Evolutionary conservation across 495 filamentous ascomycete genomes (phyloP).

Genomic region (Penicillium alfredii): DNA sequence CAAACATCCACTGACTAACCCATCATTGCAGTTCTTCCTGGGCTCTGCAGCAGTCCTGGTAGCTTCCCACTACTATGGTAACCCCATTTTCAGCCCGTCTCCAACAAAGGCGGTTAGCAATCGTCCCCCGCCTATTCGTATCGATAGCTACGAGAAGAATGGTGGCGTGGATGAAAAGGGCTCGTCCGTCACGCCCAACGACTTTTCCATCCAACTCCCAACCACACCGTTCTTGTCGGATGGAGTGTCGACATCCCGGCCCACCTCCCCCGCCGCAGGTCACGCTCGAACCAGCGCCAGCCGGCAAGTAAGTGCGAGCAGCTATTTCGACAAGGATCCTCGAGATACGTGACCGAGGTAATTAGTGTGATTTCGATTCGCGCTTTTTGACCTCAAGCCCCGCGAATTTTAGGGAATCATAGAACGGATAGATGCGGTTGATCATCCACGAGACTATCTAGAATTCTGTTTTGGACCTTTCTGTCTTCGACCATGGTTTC

Average conservation of each 20-base stretch:
- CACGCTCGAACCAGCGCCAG: constrained; percentile 42
- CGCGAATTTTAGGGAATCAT: too few relatives aligned
- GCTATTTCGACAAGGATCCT: constrained; percentile 35
- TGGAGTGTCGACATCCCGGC: constrained; percentile 58
- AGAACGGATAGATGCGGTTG: constrained; percentile 15
- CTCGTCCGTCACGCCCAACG: constrained; percentile 41
- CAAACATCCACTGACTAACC: constrained; percentile 16
- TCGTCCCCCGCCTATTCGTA: constrained; percentile 67
- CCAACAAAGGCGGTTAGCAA: constrained; percentile 40
- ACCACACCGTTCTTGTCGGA: constrained; percentile 47
- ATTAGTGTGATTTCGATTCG: too few relatives aligned
- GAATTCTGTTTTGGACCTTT: constrained; percentile 3
- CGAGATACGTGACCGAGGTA: too few relatives aligned
- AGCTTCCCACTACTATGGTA: constrained; percentile 80
- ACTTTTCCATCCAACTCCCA: constrained; percentile 49
- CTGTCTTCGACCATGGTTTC: constrained; percentile 8
- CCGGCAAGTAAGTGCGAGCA: constrained; percentile 23
- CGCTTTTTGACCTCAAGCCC: too few relatives aligned
- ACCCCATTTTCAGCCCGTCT: constrained; percentile 24
- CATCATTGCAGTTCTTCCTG: constrained; percentile 67
- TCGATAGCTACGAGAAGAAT: constrained; percentile 69
- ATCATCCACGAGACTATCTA: neutral
- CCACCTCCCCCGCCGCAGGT: constrained; percentile 52
- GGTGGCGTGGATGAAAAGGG: constrained; percentile 39
- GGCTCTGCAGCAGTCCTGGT: constrained; percentile 71